Percentiles rank a stretch among this genome's conserved stretches.
Conservation (phyloP, 2,329 filamentous ascomycete species). For the Periconia sp. region DNA sequence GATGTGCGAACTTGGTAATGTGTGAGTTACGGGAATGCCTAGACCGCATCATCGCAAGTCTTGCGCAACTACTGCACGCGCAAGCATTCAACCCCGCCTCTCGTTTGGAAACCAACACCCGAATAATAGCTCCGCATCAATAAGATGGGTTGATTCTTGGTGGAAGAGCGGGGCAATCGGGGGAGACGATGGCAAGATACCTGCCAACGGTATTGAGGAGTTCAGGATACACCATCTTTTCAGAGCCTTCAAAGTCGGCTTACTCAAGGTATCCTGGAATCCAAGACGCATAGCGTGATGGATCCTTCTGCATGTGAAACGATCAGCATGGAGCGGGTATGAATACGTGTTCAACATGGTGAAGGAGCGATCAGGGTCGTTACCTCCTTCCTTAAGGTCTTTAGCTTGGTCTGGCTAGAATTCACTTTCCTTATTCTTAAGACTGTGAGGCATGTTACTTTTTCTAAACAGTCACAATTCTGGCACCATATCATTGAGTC, state of each 20-base stretch:
- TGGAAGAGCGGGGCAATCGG: not conserved
- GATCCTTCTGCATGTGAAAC: not conserved
- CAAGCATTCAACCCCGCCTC: not conserved
- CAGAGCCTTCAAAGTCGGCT: not conserved
- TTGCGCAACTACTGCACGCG: not conserved
- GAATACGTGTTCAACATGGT: not conserved
- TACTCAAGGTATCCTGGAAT: not conserved
- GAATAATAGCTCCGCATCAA: not conserved
- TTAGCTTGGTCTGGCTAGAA: no score
- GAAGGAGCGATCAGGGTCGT: no score
- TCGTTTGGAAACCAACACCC: not conserved
- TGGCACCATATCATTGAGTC: no score
- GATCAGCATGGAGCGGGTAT: not conserved
- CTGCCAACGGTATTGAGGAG: no score
- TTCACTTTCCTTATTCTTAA: no score
- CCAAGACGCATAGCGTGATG: no score
- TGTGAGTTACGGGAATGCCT: not conserved
- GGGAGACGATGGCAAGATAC: no score
- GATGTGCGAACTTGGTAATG: not conserved
- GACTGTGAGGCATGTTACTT: no score
- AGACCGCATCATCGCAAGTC: not conserved
- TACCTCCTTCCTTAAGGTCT: no score
- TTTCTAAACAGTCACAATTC: no score
- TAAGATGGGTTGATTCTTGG: not conserved
- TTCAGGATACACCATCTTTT: not conserved